A percentile compares a stretch with the other conserved stretches of the same genome.
These are phyloP conservation scores for Colletotrichum limetticola DNA, from an alignment of 2,329 filamentous ascomycete genomes.

Conservation along the genomic window DNA sequence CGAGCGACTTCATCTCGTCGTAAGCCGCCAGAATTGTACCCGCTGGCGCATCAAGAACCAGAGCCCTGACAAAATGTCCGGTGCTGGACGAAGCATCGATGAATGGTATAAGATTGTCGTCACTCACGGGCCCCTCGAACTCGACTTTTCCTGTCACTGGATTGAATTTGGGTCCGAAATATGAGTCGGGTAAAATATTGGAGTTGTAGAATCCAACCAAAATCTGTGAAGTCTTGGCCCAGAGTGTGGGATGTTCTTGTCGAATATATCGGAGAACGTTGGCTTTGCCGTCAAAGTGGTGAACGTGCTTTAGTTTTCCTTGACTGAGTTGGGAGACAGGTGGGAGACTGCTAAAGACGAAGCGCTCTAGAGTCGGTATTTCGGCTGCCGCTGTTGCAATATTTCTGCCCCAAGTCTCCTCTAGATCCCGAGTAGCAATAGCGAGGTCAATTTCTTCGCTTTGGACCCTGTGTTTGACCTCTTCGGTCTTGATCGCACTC, in stretches of 20 bases:
- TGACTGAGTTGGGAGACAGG: neutral
- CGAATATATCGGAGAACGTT: slow-evolving; percentile 6
- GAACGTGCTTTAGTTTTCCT: slow-evolving; percentile 4
- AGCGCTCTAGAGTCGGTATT: neutral
- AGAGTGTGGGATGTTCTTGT: neutral
- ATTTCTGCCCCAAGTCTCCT: slow-evolving; percentile 63
- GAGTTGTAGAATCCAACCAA: slow-evolving; percentile 14
- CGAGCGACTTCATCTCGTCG: slow-evolving; percentile 47
- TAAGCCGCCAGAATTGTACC: slow-evolving; percentile 57
- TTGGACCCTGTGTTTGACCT: slow-evolving; percentile 42
- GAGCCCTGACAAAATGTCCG: slow-evolving; percentile 54
- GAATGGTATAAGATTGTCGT: slow-evolving; percentile 36
- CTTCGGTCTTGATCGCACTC: slow-evolving; percentile 57
- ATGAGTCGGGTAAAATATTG: slow-evolving; percentile 1
- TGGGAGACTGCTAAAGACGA: slow-evolving; percentile 17
- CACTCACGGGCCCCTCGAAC: neutral
- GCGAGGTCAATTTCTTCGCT: slow-evolving; percentile 25
- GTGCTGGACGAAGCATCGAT: slow-evolving; percentile 51
- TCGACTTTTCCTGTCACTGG: neutral
- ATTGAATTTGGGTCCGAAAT: neutral
- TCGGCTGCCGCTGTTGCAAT: slow-evolving; percentile 62
- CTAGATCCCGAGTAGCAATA: slow-evolving; percentile 55
- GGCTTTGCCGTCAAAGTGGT: slow-evolving; percentile 23
- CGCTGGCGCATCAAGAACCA: slow-evolving; percentile 51
- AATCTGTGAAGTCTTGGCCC: slow-evolving; percentile 18